A percentile compares a stretch with the other conserved stretches of the same genome.
Conservation (phyloP, 306 rosid species). For the Vigna trinervia region DNA sequence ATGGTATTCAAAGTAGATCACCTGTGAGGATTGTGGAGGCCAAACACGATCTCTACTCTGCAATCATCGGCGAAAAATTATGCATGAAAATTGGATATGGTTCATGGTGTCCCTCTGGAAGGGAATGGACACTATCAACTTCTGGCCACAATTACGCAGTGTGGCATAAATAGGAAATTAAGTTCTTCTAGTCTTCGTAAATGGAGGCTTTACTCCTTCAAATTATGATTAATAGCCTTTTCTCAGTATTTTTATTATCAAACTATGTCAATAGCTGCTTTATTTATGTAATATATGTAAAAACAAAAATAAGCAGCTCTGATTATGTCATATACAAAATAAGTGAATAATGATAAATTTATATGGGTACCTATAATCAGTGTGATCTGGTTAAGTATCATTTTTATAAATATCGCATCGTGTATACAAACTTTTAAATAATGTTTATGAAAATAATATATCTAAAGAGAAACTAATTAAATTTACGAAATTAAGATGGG, state of each 20-base stretch:
- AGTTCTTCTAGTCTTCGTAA: background rate
- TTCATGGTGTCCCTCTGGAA: slow-evolving; percentile 83
- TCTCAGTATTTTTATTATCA: no score
- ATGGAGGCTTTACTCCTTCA: slow-evolving; percentile 15
- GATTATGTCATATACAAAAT: background rate
- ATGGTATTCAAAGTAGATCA: slow-evolving; percentile 82
- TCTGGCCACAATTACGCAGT: slow-evolving; percentile 81
- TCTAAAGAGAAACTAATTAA: no score
- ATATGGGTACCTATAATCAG: background rate
- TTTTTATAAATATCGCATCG: background rate
- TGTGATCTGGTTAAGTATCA: background rate
- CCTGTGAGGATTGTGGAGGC: slow-evolving; percentile 79
- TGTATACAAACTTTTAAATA: background rate
- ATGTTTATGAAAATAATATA: background rate
- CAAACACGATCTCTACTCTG: slow-evolving; percentile 77
- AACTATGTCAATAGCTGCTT: background rate
- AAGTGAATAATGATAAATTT: slow-evolving; percentile 4
- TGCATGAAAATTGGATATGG: slow-evolving; percentile 92
- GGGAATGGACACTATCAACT: slow-evolving; percentile 83
- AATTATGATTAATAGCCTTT: background rate
- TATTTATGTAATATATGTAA: background rate
- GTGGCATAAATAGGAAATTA: slow-evolving; percentile 62
- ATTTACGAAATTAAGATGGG: no score
- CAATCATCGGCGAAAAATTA: slow-evolving; percentile 75
- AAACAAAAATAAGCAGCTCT: background rate